phyloP scores from a whole-genome alignment of 345 rosid species.

The Rhodomyrtus tomentosa region DNA sequence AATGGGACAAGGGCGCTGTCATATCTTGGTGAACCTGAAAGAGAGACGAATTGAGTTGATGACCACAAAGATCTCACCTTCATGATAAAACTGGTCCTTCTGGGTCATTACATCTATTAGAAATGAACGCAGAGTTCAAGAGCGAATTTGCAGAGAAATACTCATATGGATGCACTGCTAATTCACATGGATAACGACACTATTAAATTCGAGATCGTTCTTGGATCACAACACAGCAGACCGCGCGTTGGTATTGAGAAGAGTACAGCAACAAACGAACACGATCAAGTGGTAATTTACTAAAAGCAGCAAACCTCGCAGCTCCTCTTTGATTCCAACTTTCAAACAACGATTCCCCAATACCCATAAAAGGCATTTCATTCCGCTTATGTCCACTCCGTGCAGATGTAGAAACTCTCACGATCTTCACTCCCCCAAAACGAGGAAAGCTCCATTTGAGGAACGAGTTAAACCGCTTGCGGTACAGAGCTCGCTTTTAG shows the following conservation, averaged over 20 bases:
- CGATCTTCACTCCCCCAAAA: background rate
- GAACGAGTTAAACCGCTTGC: background rate
- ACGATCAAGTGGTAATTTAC: background rate
- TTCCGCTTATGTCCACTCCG: background rate
- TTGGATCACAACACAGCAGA: background rate
- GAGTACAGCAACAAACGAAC: background rate
- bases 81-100: background rate
- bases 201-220: background rate
- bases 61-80: background rate
- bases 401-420: background rate
- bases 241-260: background rate
- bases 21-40: conserved; percentile 82
- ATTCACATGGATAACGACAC: background rate
- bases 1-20: conserved; percentile 81
- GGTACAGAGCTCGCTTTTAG: background rate
- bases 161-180: background rate
- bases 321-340: background rate
- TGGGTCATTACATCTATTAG: background rate
- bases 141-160: background rate
- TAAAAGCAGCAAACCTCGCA: background rate
- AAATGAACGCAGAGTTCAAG: background rate
- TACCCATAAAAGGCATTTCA: background rate
- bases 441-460: background rate
- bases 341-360: background rate
- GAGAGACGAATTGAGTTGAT: background rate